These are phyloP conservation scores for Entomortierella parvispora DNA, from an alignment of 192 early-diverging fungal genomes.

Conservation along the genomic window DNA sequence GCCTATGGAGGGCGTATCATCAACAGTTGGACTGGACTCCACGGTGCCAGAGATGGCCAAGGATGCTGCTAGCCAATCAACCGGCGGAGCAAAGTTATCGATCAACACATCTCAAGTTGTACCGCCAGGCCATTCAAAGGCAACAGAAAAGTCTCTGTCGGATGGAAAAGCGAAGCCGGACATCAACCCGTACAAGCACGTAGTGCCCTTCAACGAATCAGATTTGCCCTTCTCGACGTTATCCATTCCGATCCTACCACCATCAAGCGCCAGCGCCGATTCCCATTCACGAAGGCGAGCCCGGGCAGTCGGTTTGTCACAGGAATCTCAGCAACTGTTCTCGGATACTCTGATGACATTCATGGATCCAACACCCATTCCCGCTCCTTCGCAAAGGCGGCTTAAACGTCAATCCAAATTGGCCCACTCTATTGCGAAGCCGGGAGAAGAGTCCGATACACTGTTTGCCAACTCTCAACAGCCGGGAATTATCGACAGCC, in stretches of 20 bases:
- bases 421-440: conserved; percentile 22
- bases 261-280: not conserved
- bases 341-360: conserved; percentile 32
- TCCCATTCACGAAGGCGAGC: not conserved
- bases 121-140: too few species aligned
- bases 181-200: conserved; percentile 28
- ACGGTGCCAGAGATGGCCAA: not conserved
- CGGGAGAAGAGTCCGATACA: conserved; percentile 28
- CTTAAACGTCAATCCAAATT: conserved; percentile 14
- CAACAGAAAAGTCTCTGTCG: too few species aligned
- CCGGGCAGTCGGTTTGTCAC: conserved; percentile 18
- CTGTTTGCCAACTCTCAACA: conserved; percentile 32
- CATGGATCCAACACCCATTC: conserved; percentile 21
- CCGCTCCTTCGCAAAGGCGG: conserved; percentile 2
- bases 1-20: too few species aligned
- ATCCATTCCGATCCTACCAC: conserved; percentile 17
- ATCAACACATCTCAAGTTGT: conserved; percentile 2
- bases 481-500: conserved; percentile 26
- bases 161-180: not conserved
- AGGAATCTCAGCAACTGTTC: conserved; percentile 29
- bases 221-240: conserved; percentile 22
- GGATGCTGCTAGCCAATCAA: too few species aligned
- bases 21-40: conserved; percentile 17
- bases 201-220: conserved; percentile 24
- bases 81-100: not conserved